phyloP scores from a whole-genome alignment of 768 basidiomycete genomes.

The Fomitopsis pulvina region DNA sequence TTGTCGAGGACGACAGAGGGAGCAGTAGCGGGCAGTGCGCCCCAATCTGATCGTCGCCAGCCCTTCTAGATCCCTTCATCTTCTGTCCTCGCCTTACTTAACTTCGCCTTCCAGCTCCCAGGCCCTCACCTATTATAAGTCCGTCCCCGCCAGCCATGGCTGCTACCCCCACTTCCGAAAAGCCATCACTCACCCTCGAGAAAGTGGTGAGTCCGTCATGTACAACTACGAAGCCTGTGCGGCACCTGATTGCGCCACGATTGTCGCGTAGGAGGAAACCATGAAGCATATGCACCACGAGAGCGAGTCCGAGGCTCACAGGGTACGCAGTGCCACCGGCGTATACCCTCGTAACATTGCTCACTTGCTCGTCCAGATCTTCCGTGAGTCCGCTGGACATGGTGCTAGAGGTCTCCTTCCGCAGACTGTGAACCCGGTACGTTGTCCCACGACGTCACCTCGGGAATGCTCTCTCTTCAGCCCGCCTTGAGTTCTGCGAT shows the following conservation, averaged over 20 bases:
- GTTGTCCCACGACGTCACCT: conserved; percentile 17
- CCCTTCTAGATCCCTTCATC: background rate
- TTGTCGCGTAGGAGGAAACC: conserved; percentile 40
- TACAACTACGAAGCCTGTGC: background rate
- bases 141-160: background rate
- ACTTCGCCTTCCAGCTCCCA: background rate
- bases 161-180: background rate
- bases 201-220: background rate
- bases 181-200: background rate
- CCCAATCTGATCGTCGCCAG: background rate
- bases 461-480: too few species aligned
- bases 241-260: background rate
- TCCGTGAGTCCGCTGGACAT: conserved; percentile 66
- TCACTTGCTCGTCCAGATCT: conserved; percentile 45
- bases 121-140: background rate
- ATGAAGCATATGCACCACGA: conserved; percentile 68
- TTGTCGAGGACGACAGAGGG: background rate
- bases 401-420: conserved; percentile 58
- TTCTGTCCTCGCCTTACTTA: background rate
- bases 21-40: background rate
- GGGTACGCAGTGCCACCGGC: conserved; percentile 35
- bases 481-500: background rate
- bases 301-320: conserved; percentile 84
- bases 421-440: conserved; percentile 64
- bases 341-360: conserved; percentile 1